Base-by-base conservation (phyloP, 345 rosid species). In the Balakata baccata region DNA sequence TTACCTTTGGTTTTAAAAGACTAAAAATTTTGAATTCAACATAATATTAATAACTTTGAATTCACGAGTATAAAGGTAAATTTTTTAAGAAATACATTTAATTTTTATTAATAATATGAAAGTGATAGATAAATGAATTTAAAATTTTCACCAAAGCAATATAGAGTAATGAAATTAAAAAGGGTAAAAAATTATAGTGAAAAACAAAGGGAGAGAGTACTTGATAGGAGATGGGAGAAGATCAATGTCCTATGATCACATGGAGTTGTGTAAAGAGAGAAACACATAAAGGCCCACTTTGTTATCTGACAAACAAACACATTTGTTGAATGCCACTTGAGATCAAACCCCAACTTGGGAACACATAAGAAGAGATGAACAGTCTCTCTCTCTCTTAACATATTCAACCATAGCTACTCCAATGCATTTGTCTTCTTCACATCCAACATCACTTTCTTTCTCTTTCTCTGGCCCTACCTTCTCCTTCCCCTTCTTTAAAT, bases 271-370 rank as follows among this genome's bases (percentile, higher is more conserved):
- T 73, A 81, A 79, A 66, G 81, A 84, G 88, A 82, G 84, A 73
- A 84, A 77, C 87, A 85, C 88, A 85, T 59, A 64, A 76, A 84
- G 93, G 92, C 88, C 89, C 98, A 85, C 93, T 75, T 75, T 89
- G 98, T 86, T 85, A 52, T 76, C 85, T 74, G 75, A 78, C 77
- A 73, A 81, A 84, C 89, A 70, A 88, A 88, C 98, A 93, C 72
- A 64, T 75, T 74, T 83, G 82, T 70, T 71, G 41, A 78, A 80
- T 79, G 85, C 87, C 93, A 89, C 89, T 87, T 87, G 87, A 78
- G 72, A 65, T 80, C 80, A 71, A 81, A 79, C 89, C 89, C 93
- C 87, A 80, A 39, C 54, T 81, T 76, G 85, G 90, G 84, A 87
- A 84, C 89, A 87, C 70, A 53, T 7, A 38, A 38, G 62, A 73